phyloP scores from a whole-genome alignment of 176 grass and related monocot species.

The Cenchrus americanus region DNA sequence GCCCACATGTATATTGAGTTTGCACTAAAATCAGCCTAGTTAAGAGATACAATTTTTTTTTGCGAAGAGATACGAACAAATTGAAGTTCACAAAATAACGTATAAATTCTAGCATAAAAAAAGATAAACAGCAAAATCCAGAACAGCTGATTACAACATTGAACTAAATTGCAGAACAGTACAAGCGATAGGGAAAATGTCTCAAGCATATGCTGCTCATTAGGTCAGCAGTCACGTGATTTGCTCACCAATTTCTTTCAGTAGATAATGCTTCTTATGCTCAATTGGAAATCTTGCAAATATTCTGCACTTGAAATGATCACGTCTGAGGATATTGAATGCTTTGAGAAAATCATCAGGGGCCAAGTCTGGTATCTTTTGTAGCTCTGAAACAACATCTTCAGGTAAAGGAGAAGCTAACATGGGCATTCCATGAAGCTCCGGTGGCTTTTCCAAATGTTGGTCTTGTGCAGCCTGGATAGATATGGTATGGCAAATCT shows the following conservation, averaged over 20 bases:
- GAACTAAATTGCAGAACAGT: too few species aligned
- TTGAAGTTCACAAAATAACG: too few species aligned
- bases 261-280: not conserved
- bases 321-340: not conserved
- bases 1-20: too few species aligned
- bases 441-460: not conserved
- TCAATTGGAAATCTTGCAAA: not conserved
- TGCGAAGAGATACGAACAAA: too few species aligned
- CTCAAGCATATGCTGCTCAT: too few species aligned
- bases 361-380: not conserved
- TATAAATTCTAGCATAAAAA: too few species aligned
- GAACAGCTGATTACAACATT: too few species aligned
- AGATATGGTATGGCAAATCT: not conserved
- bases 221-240: too few species aligned
- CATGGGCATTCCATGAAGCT: not conserved
- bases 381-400: not conserved
- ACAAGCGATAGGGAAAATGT: too few species aligned
- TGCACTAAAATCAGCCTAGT: too few species aligned
- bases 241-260: not conserved
- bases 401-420: not conserved
- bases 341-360: not conserved
- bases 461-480: not conserved
- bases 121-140: too few species aligned
- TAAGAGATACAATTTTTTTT: too few species aligned
- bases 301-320: not conserved